Conservation (phyloP, 768 basidiomycete genomes). For the Collybia sordida region DNA sequence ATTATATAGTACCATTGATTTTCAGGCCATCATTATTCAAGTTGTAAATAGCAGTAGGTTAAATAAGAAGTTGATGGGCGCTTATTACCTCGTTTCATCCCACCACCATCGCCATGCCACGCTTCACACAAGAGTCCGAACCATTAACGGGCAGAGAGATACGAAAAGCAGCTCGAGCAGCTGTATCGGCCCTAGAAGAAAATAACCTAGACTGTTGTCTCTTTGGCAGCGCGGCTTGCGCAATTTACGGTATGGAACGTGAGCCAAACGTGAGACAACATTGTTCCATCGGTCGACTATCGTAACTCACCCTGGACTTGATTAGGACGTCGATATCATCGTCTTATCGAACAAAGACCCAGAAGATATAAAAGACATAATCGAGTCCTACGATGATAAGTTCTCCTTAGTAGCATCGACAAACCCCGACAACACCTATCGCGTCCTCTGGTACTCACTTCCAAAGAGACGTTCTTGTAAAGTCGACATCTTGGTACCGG, state of each 20-base stretch:
- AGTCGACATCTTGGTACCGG: slow-evolving; percentile 38
- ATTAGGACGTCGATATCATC: slow-evolving; percentile 48
- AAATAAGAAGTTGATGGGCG: too few species aligned
- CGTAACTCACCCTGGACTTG: slow-evolving; percentile 6
- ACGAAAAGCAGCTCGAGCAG: slow-evolving; percentile 22
- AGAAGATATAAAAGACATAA: slow-evolving; percentile 39
- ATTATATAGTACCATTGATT: too few species aligned
- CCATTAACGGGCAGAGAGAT: slow-evolving; percentile 18
- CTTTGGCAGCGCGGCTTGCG: slow-evolving; percentile 39
- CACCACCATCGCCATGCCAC: too few species aligned
- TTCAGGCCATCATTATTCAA: too few species aligned
- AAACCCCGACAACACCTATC: slow-evolving; percentile 38
- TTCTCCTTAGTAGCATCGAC: slow-evolving; percentile 39
- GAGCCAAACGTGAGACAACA: slow-evolving; percentile 30
- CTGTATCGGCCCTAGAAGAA: slow-evolving; percentile 19
- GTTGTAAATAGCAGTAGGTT: too few species aligned
- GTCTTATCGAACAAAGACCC: slow-evolving; percentile 32
- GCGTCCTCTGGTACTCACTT: slow-evolving; percentile 39
- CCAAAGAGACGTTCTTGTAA: slow-evolving; percentile 25
- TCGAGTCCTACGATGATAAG: slow-evolving; percentile 25
- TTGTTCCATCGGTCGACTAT: slow-evolving; percentile 3
- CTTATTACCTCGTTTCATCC: too few species aligned
- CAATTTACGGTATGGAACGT: slow-evolving; percentile 34
- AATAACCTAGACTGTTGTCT: slow-evolving; percentile 31
- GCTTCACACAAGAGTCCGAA: too few species aligned